phyloP scores from a whole-genome alignment of 306 rosid species.

The Castanea crenata region DNA sequence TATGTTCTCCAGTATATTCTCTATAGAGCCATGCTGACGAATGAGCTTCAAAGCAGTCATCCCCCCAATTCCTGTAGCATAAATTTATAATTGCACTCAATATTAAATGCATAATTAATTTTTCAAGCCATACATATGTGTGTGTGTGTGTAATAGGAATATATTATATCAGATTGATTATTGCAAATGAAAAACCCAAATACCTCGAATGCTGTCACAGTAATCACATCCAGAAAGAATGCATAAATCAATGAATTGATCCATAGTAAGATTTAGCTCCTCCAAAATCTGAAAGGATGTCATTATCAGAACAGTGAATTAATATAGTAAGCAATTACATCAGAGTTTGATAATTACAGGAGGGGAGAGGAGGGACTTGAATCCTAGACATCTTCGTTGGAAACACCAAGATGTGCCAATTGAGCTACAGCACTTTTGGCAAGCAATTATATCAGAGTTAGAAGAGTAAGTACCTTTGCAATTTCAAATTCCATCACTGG shows the following conservation, averaged over 20 bases:
- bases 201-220: conserved; percentile 93
- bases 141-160: no score
- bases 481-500: conserved; percentile 97
- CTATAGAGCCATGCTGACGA: conserved; percentile 92
- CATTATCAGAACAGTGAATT: conserved; percentile 23
- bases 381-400: no score
- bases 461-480: conserved; percentile 60
- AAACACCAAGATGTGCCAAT: no score
- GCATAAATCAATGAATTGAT: conserved; percentile 92
- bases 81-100: conserved; percentile 13
- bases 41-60: conserved; percentile 90
- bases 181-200: conserved; percentile 11
- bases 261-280: conserved; percentile 82
- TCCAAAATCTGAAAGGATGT: conserved; percentile 68
- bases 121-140: background rate
- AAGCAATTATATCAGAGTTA: background rate
- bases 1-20: conserved; percentile 76
- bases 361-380: no score
- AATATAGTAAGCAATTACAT: conserved; percentile 1
- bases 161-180: conserved; percentile 4
- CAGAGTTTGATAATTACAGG: background rate
- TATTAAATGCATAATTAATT: conserved; percentile 17
- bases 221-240: conserved; percentile 98
- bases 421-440: background rate
- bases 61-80: conserved; percentile 88